A percentile compares a stretch with the other conserved stretches of the same genome.
Conservation (phyloP, 1,284 basidiomycete genomes). For the Sutorius eximius region DNA sequence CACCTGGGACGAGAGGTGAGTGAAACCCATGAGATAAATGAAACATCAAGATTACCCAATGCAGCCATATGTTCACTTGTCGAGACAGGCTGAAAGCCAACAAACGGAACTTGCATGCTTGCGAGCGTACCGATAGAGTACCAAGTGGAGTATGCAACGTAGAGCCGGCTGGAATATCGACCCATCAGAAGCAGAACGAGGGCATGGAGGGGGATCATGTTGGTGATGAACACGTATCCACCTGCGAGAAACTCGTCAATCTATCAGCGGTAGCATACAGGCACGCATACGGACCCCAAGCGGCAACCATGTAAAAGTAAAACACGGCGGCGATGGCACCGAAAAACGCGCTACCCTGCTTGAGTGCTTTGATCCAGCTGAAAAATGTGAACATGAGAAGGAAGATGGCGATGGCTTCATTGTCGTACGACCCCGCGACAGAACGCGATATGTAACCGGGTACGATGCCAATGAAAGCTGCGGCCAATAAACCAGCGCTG, state of each 20-base stretch:
- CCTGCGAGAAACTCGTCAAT: constrained; percentile 41
- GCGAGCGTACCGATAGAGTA: constrained; percentile 96
- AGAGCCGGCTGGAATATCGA: constrained; percentile 90
- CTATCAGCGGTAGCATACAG: not conserved
- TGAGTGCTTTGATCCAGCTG: constrained; percentile 96
- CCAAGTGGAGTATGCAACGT: constrained; percentile 96
- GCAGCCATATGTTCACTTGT: constrained; percentile 99
- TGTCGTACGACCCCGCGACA: constrained; percentile 99
- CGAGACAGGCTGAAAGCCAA: constrained; percentile 97
- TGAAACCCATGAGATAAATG: not conserved
- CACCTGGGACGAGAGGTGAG: constrained; percentile 48
- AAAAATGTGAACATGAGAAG: constrained; percentile 99
- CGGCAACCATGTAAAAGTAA: constrained; percentile 99
- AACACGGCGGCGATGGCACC: constrained; percentile 91
- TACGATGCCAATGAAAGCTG: constrained; percentile 98
- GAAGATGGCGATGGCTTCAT: constrained; percentile 99
- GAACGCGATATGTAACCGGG: constrained; percentile 99
- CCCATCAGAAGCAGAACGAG: constrained; percentile 96
- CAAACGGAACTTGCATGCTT: constrained; percentile 99
- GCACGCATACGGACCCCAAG: constrained; percentile 75
- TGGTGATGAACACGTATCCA: constrained; percentile 99
- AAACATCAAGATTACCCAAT: constrained; percentile 55
- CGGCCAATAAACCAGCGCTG: constrained; percentile 92
- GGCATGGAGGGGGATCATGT: constrained; percentile 98
- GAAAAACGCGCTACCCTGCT: constrained; percentile 90